Base-by-base conservation (phyloP, 257 asterid species). In the Plantago elongata region DNA sequence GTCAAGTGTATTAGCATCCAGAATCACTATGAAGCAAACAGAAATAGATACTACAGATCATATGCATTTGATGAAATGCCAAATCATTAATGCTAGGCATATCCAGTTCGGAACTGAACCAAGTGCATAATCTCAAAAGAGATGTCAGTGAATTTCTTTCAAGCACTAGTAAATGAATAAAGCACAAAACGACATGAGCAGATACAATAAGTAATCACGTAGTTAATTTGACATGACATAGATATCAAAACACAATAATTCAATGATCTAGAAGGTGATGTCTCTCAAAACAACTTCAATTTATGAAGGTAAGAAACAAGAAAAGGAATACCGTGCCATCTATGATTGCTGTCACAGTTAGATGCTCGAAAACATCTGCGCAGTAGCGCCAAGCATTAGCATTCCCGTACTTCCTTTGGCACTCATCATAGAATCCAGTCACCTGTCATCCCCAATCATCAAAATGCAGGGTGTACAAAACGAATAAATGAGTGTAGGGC, bases 371-470 rank as follows among this genome's bases (percentile, higher is more conserved):
- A 55, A 93, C 99, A 75, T 93, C 99, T 3, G 99, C 89, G 87
- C 99, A 93, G 72, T 93, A 89, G 48, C 99, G 89, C 99, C 99
- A 93, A 43, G 97, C 97, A 74, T 93, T 93, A 55, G 99, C 97
- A 69, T 87, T 93, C 61, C 99, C 99, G 48, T 89, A 87, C 78
- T 93, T 93, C 69, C 95, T 85, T 69, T 89, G 99, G 65, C 99
- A 93, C 76, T 93, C 99, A 72, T 93, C 99, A 67, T 93, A 93
- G 75, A 93, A 93, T 73, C 99, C 99, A 79, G 89, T 89, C 51
- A 93, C 99, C 99, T 93, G 60, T 43, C 63, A 62, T 57, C 54
- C 67, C 56, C 47, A 58, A 61, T 60, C 30, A 18, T 56, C 72
- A 48, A 57, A 4, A 29, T 17, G 51, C 62, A 45, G 71, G 44